Evolutionary conservation across 164 flowering plant species (phyloP), one percentile per base, ranked within the genome.

Genomic region (Akebia trifoliata): DNA sequence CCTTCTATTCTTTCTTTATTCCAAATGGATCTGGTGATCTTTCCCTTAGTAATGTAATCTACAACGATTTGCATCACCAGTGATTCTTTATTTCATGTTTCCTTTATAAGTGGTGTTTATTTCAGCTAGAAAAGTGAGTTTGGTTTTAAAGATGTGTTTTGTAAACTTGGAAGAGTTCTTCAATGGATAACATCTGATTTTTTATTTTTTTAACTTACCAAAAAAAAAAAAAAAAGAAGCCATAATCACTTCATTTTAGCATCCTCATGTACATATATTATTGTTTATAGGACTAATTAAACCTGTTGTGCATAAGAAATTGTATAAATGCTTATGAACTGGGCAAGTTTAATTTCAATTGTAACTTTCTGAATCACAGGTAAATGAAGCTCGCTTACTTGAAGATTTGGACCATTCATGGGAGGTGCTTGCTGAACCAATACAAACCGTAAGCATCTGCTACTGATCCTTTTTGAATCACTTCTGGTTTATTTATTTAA

Each of bases 401-500:
- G 85, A 83, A 60, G 96, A 87, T 69, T 70, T 93, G 86, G 69
- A 90, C 67, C 72, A 83, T 5, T 64, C 81, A 11, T 93, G 97
- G 97, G 99, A 93, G 69, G 93, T 93, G 53, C 95, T 93, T 67
- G 99, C 99, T 50, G 97, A 93, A 74, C 95, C 99, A 64, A 87
- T 93, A 70, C 99, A 90, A 61, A 93, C 97, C 14, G 99, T 90
- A 81, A 48, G 87, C 28, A 62, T 39, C 63, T 43, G 15, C 50
- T 1, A 58, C 45, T 56, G 24, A 9, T 43, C 21, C 21, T 43
- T 18, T 30, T 2, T 50, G 21, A 14, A 29, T n/a, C 21, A 29
- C 14, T n/a, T 50, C 1, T 50, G 14, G 18, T 20, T 40, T 37
- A 0, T 47, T 28, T 47, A 34, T 12, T 54, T 22, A 43, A 43